phyloP scores from a whole-genome alignment of 345 rosid genomes.

The Turritis glabra region DNA sequence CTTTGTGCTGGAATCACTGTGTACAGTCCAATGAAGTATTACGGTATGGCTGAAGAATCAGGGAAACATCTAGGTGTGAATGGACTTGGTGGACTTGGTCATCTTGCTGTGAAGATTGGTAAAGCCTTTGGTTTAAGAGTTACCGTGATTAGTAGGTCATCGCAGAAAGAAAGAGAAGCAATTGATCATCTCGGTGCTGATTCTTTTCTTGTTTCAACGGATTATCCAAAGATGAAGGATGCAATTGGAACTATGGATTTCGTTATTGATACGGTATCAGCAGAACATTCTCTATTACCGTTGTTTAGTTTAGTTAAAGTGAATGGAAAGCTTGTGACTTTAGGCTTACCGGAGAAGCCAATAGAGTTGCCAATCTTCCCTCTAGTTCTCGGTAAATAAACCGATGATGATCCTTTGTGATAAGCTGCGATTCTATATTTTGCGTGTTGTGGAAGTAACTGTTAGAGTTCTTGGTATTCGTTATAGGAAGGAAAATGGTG shows the following conservation, averaged over 20 bases:
- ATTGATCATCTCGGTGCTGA: slow-evolving; percentile 39
- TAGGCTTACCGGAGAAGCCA: slow-evolving; percentile 79
- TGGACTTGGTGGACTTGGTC: slow-evolving; percentile 95
- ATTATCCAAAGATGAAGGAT: slow-evolving; percentile 65
- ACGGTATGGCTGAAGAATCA: slow-evolving; percentile 56
- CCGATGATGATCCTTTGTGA: neutral
- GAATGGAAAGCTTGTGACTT: slow-evolving; percentile 70
- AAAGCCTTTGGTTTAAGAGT: slow-evolving; percentile 89
- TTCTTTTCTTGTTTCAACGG: slow-evolving; percentile 53
- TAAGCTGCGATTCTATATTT: neutral
- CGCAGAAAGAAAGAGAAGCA: slow-evolving; percentile 35
- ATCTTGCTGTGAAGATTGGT: slow-evolving; percentile 79
- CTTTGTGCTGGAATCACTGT: slow-evolving; percentile 77
- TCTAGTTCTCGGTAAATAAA: slow-evolving; percentile 55
- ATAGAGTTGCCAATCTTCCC: slow-evolving; percentile 71
- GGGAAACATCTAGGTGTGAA: slow-evolving; percentile 79
- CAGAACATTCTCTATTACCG: slow-evolving; percentile 67
- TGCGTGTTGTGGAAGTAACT: neutral
- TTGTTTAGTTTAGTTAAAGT: slow-evolving; percentile 62
- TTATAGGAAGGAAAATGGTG: slow-evolving; percentile 50
- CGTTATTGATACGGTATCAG: slow-evolving; percentile 79
- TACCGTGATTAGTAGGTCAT: slow-evolving; percentile 77
- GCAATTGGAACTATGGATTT: slow-evolving; percentile 75
- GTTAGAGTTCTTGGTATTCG: slow-evolving; percentile 10
- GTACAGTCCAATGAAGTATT: slow-evolving; percentile 56